phyloP scores from a whole-genome alignment of 1,139 yeast genomes.

The Lodderomyces jiufengensis region DNA sequence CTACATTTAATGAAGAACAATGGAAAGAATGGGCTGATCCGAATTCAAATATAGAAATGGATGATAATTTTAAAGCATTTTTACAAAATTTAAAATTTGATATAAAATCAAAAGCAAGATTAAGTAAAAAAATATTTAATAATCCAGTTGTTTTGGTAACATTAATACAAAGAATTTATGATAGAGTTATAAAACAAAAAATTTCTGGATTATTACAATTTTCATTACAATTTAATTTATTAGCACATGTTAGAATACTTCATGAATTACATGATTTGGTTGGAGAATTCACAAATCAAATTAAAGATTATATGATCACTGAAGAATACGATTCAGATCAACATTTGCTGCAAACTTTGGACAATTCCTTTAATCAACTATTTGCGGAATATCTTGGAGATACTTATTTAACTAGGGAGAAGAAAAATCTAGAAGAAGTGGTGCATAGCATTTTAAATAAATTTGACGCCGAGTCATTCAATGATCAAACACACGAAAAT shows the following conservation, averaged over 20 bases:
- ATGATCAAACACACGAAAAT: conserved; percentile 33
- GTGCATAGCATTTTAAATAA: conserved; percentile 48
- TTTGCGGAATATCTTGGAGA: conserved; percentile 72
- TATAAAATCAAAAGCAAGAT: conserved; percentile 67
- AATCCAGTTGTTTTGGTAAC: conserved; percentile 65
- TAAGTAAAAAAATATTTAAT: conserved; percentile 70
- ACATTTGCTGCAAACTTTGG: conserved; percentile 55
- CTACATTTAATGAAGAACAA: conserved; percentile 13
- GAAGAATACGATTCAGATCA: conserved; percentile 43
- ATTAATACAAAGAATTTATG: conserved; percentile 74
- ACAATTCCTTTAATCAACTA: conserved; percentile 67
- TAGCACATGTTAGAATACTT: conserved; percentile 77
- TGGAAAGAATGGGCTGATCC: conserved; percentile 2
- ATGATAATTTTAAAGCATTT: conserved; percentile 33
- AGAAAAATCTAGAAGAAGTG: conserved; percentile 63
- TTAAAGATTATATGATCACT: conserved; percentile 55
- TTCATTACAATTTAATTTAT: conserved; percentile 59
- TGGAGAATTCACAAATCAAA: conserved; percentile 60
- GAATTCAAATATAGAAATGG: conserved; percentile 15
- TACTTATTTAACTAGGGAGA: conserved; percentile 70
- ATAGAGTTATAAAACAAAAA: conserved; percentile 69
- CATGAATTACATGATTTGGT: conserved; percentile 62
- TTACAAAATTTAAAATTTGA: conserved; percentile 36
- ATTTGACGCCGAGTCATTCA: conserved; percentile 39
- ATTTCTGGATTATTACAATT: conserved; percentile 60